Conservation (phyloP, 257 asterid species). For the Asclepias syriaca region DNA sequence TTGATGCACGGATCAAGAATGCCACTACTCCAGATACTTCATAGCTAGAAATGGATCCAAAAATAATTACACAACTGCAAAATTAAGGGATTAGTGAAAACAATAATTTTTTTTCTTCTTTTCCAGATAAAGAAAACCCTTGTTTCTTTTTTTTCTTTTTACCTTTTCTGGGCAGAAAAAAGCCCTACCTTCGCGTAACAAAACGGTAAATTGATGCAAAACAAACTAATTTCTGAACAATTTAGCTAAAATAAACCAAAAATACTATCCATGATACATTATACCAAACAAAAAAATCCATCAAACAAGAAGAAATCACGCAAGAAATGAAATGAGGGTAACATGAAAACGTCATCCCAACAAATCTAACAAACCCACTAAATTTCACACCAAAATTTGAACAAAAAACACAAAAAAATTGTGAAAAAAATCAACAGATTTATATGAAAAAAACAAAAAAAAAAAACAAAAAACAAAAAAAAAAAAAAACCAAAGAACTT, state of each 20-base stretch:
- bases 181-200: neutral
- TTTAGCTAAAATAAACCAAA: neutral
- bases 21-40: neutral
- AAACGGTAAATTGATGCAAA: neutral
- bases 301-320: neutral
- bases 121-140: neutral
- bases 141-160: neutral
- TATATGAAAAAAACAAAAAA: neutral
- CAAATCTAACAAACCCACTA: slow-evolving; percentile 4
- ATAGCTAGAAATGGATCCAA: slow-evolving; percentile 6
- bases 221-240: neutral
- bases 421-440: slow-evolving; percentile 7
- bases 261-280: too few species aligned
- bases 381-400: neutral
- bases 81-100: slow-evolving; percentile 2
- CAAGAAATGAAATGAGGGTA: neutral
- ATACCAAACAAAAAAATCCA: neutral
- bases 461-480: too few species aligned
- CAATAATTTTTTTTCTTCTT: neutral
- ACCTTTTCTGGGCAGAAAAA: neutral
- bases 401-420: neutral
- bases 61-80: slow-evolving; percentile 1
- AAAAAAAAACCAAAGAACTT: too few species aligned
- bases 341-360: neutral
- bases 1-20: slow-evolving; percentile 4